These are phyloP conservation scores for Globisporangium spinosum DNA, from an alignment of 352 stramenopile genomes.

Conservation along the genomic window DNA sequence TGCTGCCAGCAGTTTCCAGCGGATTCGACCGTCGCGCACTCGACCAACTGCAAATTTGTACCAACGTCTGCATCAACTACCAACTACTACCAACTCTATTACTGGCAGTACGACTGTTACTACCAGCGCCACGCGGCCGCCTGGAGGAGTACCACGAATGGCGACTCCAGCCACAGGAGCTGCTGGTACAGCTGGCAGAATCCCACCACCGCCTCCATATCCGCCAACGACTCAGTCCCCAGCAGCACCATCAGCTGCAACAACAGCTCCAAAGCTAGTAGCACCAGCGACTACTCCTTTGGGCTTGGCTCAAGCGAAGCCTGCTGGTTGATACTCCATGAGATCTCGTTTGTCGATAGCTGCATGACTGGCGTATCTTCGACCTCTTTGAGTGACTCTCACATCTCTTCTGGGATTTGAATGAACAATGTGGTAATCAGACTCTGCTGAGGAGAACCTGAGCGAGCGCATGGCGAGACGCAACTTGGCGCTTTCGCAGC, in stretches of 20 bases:
- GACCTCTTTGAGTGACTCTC: too few relatives aligned
- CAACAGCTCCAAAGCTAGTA: not conserved
- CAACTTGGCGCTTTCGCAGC: conserved; percentile 58
- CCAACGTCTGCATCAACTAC: conserved; percentile 7
- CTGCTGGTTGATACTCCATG: too few relatives aligned
- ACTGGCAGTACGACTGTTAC: not conserved
- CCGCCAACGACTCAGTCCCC: conserved; percentile 24
- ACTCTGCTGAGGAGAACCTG: conserved; percentile 18
- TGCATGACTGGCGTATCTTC: too few relatives aligned
- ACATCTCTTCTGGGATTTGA: too few relatives aligned
- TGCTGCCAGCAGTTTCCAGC: conserved; percentile 75
- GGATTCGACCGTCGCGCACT: conserved; percentile 69
- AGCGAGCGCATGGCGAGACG: conserved; percentile 42
- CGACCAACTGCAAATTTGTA: conserved; percentile 62
- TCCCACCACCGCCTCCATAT: conserved; percentile 47
- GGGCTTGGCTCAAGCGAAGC: not conserved
- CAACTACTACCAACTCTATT: not conserved
- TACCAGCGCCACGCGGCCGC: not conserved
- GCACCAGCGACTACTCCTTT: not conserved
- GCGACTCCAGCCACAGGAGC: not conserved
- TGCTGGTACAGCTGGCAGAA: conserved; percentile 1
- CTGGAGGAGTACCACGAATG: not conserved
- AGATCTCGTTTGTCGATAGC: too few relatives aligned
- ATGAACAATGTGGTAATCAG: too few relatives aligned
- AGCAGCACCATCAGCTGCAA: not conserved